Percentiles rank a stretch among this genome's conserved stretches.
phyloP scores from a whole-genome alignment of 2,329 filamentous ascomycete species.

The Hymenotorrendiella dingleyae region DNA sequence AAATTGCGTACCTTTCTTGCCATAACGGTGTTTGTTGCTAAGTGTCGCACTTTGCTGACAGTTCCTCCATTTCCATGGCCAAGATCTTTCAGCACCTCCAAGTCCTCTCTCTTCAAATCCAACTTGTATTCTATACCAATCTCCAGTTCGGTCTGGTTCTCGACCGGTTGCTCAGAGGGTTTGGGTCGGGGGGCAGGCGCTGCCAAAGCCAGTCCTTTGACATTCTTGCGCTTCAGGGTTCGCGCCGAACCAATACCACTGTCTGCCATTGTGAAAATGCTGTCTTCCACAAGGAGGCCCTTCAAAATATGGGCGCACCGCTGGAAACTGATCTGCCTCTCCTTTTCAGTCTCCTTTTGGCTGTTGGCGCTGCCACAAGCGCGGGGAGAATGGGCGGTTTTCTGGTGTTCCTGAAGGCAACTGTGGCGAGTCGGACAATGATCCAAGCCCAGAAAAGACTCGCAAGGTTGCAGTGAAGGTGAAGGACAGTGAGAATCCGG shows the following conservation, averaged over 20 bases:
- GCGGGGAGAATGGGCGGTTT: not conserved
- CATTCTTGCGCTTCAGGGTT: constrained; percentile 98
- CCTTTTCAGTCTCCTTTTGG: too few species aligned
- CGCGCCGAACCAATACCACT: constrained; percentile 54
- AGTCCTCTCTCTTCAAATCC: constrained; percentile 83
- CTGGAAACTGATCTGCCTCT: too few species aligned
- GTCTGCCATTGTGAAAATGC: constrained; percentile 42
- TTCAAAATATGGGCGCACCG: not conserved
- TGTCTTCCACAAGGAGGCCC: too few species aligned
- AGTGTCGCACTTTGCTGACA: constrained; percentile 95
- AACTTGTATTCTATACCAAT: constrained; percentile 97
- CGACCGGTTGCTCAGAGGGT: constrained; percentile 70
- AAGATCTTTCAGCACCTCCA: constrained; percentile 89
- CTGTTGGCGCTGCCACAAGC: not conserved
- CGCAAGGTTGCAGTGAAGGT: too few species aligned
- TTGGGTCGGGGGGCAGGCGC: constrained; percentile 64
- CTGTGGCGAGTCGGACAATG: too few species aligned
- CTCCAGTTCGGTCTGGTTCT: constrained; percentile 68
- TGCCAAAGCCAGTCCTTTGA: constrained; percentile 88
- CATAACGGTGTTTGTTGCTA: constrained; percentile 93
- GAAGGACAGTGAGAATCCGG: too few species aligned
- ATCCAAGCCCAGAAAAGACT: too few species aligned
- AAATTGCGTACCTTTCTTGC: constrained; percentile 81
- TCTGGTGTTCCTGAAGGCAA: not conserved
- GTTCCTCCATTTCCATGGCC: constrained; percentile 96